Base-by-base conservation (phyloP, 768 basidiomycete genomes). In the Pulveroboletus sp. region DNA sequence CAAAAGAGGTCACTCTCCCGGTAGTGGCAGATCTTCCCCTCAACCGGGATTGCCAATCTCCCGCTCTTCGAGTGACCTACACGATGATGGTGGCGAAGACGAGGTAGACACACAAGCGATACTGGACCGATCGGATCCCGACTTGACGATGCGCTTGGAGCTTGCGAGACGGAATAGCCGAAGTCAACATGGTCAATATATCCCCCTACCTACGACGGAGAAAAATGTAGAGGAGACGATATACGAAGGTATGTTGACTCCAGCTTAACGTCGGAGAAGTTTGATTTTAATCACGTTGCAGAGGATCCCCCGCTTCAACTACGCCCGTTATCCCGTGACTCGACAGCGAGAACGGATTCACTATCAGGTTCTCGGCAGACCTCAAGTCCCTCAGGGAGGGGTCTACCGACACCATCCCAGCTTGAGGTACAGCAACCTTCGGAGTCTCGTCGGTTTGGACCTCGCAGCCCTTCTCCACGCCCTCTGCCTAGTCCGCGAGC, bases 141-240 rank as follows among this genome's bases (percentile, higher is more conserved):
- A 94, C 62, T 73, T 95, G 45, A 77, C 83, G 19, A 75, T 80
- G 71, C 83, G 86, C 41, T 70, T 96, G 44, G 89, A 89, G 54
- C 71, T 95, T 42, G 93, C 93, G 6, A 74, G 89, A 51, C 79
- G 80, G 56, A 96, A 96, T 63, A 91, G 90, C 63, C 76, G 84
- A 60, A 87, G 78, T 64, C 90, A 92, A 57, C 77, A 80, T 50
- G 76, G 73, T 16, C 76, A 77, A 41, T 62, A 65, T 41, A 62
- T 71, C 37, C 50, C 72, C 10, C 57, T 71, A 38, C 55, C 77
- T 45, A 59, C 71, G 6, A 60, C 77, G 56, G 79, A 81, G 14
- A 68, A 60, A 24, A 73, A 79, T 4, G 62, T 76, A 14, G 83
- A 85, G 56, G 79, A 79, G 24, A 86, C 82, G 2, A 89, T 91